Conservation (phyloP, 2,329 filamentous ascomycete genomes). For the Ophiostoma tasmaniense region DNA sequence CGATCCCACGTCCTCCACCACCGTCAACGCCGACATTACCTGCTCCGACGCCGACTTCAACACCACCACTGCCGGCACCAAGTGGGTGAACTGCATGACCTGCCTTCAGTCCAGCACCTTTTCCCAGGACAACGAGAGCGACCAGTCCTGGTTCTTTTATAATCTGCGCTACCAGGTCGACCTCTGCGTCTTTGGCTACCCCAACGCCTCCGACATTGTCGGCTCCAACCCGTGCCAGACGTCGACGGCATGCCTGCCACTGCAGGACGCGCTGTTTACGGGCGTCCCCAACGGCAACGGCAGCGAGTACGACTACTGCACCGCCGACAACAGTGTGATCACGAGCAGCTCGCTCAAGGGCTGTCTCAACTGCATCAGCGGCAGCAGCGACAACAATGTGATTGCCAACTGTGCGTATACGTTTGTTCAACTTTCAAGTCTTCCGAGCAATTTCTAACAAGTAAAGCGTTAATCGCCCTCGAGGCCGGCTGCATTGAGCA, state of each 20-base stretch:
- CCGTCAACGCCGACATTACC: conserved; percentile 36
- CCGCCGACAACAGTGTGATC: conserved; percentile 32
- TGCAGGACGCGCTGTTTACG: conserved; percentile 34
- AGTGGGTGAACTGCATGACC: conserved; percentile 42
- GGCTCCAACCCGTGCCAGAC: conserved; percentile 43
- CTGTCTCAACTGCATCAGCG: conserved; percentile 40
- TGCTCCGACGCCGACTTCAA: conserved; percentile 40
- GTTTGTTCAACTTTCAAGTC: conserved; percentile 17
- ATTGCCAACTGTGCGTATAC: conserved; percentile 42
- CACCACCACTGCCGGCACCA: conserved; percentile 32
- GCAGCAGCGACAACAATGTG: conserved; percentile 34
- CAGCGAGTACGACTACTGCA: conserved; percentile 41
- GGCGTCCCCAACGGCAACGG: conserved; percentile 31
- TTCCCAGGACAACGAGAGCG: conserved; percentile 39
- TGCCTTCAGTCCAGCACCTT: conserved; percentile 47
- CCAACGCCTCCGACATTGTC: conserved; percentile 37
- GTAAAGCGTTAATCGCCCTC: conserved; percentile 38
- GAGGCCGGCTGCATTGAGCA: conserved; percentile 43
- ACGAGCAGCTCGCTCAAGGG: conserved; percentile 28
- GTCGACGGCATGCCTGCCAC: conserved; percentile 40
- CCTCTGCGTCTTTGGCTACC: conserved; percentile 45
- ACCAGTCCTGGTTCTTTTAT: conserved; percentile 49
- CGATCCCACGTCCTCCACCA: conserved; percentile 34
- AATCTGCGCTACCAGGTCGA: conserved; percentile 46
- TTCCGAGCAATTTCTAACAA: not conserved